A percentile compares a stretch with the other conserved stretches of the same genome.
phyloP scores from a whole-genome alignment of 331 rosid genomes.

The Erythrophleum ivorense region DNA sequence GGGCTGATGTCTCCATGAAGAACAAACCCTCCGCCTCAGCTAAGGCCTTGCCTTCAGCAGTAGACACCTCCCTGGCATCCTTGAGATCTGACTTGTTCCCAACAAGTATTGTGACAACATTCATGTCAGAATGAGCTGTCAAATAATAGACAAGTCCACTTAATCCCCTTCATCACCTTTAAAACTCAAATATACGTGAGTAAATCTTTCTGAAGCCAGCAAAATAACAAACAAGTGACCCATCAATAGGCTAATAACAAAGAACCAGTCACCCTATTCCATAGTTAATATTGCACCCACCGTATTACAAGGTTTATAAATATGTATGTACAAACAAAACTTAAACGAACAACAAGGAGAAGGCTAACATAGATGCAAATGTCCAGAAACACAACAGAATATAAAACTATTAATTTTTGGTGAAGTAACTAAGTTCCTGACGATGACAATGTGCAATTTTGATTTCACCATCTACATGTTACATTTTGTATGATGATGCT shows the following conservation, averaged over 20 bases:
- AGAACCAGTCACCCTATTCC: slow-evolving; percentile 17
- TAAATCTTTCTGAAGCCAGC: slow-evolving; percentile 30
- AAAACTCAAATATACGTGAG: slow-evolving; percentile 34
- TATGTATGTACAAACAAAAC: background rate
- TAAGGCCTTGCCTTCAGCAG: slow-evolving; percentile 81
- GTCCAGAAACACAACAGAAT: background rate
- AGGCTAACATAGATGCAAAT: background rate
- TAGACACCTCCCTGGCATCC: slow-evolving; percentile 90
- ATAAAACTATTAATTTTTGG: background rate
- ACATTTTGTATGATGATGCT: background rate
- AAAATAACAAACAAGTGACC: slow-evolving; percentile 19
- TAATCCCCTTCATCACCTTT: slow-evolving; percentile 51
- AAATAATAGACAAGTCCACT: slow-evolving; percentile 52
- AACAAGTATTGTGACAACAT: slow-evolving; percentile 87
- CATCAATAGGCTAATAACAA: slow-evolving; percentile 7
- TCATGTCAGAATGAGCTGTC: slow-evolving; percentile 98
- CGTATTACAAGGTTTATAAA: slow-evolving; percentile 11
- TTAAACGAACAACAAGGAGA: background rate
- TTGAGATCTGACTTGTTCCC: slow-evolving; percentile 96
- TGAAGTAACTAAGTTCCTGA: slow-evolving; percentile 25
- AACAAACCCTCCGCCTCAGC: slow-evolving; percentile 95
- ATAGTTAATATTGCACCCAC: slow-evolving; percentile 12
- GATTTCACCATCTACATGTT: slow-evolving; percentile 15
- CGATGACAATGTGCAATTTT: slow-evolving; percentile 17
- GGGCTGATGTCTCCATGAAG: slow-evolving; percentile 95